Evolutionary conservation across 1,284 basidiomycete genomes (phyloP).

Genomic region (Ustilago sp.): DNA sequence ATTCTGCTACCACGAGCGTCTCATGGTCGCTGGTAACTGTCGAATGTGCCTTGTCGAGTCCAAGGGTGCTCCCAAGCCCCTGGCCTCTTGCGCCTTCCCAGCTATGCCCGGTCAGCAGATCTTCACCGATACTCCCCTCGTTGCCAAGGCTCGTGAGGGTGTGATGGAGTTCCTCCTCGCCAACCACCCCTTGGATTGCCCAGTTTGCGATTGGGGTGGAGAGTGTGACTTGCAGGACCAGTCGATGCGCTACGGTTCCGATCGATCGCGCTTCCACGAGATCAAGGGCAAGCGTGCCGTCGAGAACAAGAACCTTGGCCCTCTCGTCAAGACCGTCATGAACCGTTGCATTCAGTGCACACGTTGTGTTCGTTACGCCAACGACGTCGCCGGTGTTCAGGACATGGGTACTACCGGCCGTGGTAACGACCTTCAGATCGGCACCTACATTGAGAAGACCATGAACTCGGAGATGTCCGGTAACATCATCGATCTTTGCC

Average conservation of each 20-base stretch:
- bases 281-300: slow-evolving; percentile 97
- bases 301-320: slow-evolving; percentile 98
- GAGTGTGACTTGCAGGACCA: slow-evolving; percentile 99
- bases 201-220: slow-evolving; percentile 84
- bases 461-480: slow-evolving; percentile 98
- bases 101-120: slow-evolving; percentile 97
- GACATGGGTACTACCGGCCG: slow-evolving; percentile 96
- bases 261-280: slow-evolving; percentile 97
- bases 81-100: slow-evolving; percentile 84
- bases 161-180: slow-evolving; percentile 99
- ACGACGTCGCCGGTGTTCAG: slow-evolving; percentile 98
- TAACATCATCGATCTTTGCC: slow-evolving; percentile 95
- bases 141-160: slow-evolving; percentile 89
- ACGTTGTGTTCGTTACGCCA: slow-evolving; percentile 97
- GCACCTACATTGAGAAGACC: slow-evolving; percentile 96
- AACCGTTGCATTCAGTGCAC: slow-evolving; percentile 99
- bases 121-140: slow-evolving; percentile 92
- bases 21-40: slow-evolving; percentile 68
- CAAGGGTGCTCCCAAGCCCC: slow-evolving; percentile 90
- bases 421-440: slow-evolving; percentile 98
- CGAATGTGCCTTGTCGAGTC: slow-evolving; percentile 92
- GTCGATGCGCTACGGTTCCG: slow-evolving; percentile 98
- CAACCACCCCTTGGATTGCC: slow-evolving; percentile 98
- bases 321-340: slow-evolving; percentile 99
- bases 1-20: slow-evolving; percentile 91